A percentile compares a stretch with the other conserved stretches of the same genome.
phyloP scores from a whole-genome alignment of 306 rosid species.

The Arachis stenosperma region DNA sequence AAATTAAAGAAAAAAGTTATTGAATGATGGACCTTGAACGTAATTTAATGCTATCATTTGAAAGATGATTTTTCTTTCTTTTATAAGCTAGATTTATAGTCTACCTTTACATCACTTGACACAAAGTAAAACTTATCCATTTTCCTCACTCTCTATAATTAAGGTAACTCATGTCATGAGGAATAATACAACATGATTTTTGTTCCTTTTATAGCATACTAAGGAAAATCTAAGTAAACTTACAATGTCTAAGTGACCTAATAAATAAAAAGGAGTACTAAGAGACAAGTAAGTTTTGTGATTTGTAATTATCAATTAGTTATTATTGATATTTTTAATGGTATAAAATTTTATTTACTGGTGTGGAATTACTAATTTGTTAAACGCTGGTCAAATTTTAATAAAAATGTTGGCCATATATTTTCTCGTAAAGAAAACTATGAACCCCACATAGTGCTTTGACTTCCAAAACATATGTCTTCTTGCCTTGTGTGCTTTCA shows the following conservation, averaged over 20 bases:
- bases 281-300: too few relatives aligned
- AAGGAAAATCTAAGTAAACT: conserved; percentile 30
- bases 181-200: conserved; percentile 1
- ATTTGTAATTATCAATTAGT: too few relatives aligned
- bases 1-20: conserved; percentile 11
- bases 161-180: conserved; percentile 26
- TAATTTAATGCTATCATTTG: conserved; percentile 10
- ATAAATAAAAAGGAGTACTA: conserved; percentile 10
- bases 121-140: conserved; percentile 32
- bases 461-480: conserved; percentile 29
- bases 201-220: not conserved
- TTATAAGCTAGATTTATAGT: conserved; percentile 19
- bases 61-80: not conserved
- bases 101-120: conserved; percentile 40
- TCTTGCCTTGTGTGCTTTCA: conserved; percentile 31
- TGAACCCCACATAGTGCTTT: not conserved
- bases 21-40: conserved; percentile 4
- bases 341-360: too few relatives aligned
- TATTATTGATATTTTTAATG: too few relatives aligned
- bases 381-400: not conserved
- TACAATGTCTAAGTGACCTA: conserved; percentile 24
- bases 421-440: too few relatives aligned
- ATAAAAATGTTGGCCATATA: too few relatives aligned
- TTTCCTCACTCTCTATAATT: conserved; percentile 7
- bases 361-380: too few relatives aligned